phyloP scores from a whole-genome alignment of 257 asterid genomes.

The Avicennia marina region DNA sequence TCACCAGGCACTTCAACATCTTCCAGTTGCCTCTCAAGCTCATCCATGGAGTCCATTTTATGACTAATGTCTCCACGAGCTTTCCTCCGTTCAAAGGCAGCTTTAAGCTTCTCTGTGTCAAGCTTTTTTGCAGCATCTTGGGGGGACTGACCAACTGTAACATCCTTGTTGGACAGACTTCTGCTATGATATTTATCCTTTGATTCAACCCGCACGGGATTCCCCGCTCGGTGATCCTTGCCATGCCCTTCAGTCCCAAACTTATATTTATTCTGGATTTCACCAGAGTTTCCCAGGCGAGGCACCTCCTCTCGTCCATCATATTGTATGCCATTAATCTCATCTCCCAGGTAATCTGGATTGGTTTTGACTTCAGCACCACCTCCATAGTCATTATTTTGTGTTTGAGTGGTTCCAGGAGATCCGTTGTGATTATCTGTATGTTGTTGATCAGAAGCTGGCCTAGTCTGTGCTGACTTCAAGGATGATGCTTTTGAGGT shows the following conservation, averaged over 20 bases:
- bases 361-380: constrained; percentile 24
- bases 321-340: constrained; percentile 23
- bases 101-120: constrained; percentile 68
- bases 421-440: constrained; percentile 26
- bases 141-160: constrained; percentile 43
- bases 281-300: constrained; percentile 17
- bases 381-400: constrained; percentile 24
- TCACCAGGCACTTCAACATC: constrained; percentile 58
- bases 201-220: constrained; percentile 31
- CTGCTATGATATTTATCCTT: constrained; percentile 44
- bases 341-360: constrained; percentile 19
- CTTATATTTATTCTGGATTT: constrained; percentile 26
- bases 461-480: constrained; percentile 40
- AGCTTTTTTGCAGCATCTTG: constrained; percentile 30
- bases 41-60: constrained; percentile 59
- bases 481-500: constrained; percentile 39
- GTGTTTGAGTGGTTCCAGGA: constrained; percentile 23
- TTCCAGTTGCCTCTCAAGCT: constrained; percentile 74
- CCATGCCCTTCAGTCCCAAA: constrained; percentile 25
- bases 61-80: constrained; percentile 54
- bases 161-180: constrained; percentile 34
- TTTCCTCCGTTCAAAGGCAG: constrained; percentile 63
- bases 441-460: constrained; percentile 24
- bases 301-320: constrained; percentile 34
- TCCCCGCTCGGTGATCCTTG: constrained; percentile 25